Percentiles rank a stretch among this genome's conserved stretches.
phyloP scores from a whole-genome alignment of 768 basidiomycete species.

The Obba rivulosa region DNA sequence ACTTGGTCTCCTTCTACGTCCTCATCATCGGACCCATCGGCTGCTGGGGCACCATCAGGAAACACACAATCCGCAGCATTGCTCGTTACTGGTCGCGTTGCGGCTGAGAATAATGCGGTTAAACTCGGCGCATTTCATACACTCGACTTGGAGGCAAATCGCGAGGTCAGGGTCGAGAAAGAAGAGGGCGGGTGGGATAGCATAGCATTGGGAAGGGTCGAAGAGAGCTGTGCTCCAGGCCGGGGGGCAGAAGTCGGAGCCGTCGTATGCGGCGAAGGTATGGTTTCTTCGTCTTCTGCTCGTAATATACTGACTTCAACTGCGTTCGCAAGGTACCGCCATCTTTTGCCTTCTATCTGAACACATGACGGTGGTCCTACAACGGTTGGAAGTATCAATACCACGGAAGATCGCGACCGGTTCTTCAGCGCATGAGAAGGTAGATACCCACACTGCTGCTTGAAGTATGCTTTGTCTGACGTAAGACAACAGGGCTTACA shows the following conservation, averaged over 20 bases:
- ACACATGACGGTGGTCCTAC: slow-evolving; percentile 92
- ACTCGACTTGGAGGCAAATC: slow-evolving; percentile 85
- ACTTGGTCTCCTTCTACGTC: slow-evolving; percentile 73
- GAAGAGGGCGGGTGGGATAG: slow-evolving; percentile 83
- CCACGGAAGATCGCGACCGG: slow-evolving; percentile 87
- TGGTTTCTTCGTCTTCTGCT: neutral
- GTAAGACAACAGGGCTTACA: slow-evolving; percentile 44
- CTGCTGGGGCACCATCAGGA: slow-evolving; percentile 32
- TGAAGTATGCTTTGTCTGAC: neutral
- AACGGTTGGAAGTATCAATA: slow-evolving; percentile 83
- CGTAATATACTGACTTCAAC: neutral
- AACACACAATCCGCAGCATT: slow-evolving; percentile 48
- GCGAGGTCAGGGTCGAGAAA: slow-evolving; percentile 88
- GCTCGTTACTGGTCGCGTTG: slow-evolving; percentile 83
- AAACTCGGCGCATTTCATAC: slow-evolving; percentile 94
- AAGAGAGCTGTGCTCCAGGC: slow-evolving; percentile 90
- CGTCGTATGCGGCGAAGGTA: slow-evolving; percentile 90
- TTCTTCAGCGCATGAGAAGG: slow-evolving; percentile 83
- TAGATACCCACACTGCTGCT: neutral
- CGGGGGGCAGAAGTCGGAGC: slow-evolving; percentile 95
- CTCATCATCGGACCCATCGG: slow-evolving; percentile 31
- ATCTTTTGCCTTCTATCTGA: slow-evolving; percentile 93
- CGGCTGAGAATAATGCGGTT: slow-evolving; percentile 82
- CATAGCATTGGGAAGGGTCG: slow-evolving; percentile 71
- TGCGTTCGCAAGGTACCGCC: slow-evolving; percentile 57